Evolutionary conservation across 2,329 filamentous ascomycete genomes (phyloP).

Genomic region (Apiospora rasikravindrae): DNA sequence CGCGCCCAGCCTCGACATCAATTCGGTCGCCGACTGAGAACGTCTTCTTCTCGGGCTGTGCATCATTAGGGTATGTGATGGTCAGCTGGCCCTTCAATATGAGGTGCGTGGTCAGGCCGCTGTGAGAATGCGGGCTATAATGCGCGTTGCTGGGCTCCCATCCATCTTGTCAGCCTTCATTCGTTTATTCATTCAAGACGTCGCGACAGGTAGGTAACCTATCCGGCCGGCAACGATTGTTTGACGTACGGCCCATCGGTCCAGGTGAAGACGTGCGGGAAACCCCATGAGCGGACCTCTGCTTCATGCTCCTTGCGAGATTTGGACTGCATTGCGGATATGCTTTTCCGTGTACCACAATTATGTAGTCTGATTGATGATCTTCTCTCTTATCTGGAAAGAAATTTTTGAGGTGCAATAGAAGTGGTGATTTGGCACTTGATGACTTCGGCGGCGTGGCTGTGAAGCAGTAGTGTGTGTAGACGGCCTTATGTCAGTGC

Average conservation of each 20-base stretch:
- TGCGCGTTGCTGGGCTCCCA: conserved; percentile 61
- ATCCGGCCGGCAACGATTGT: background rate
- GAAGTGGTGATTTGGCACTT: background rate
- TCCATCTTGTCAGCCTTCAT: background rate
- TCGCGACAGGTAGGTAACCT: background rate
- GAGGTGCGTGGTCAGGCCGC: conserved; percentile 70
- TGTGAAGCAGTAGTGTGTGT: background rate
- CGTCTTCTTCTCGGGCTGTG: conserved; percentile 58
- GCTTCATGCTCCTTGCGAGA: conserved; percentile 51
- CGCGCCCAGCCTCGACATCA: conserved; percentile 67
- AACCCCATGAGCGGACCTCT: conserved; percentile 73
- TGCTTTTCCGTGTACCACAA: background rate
- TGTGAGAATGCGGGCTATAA: conserved; percentile 71
- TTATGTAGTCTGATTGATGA: background rate
- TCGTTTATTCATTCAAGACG: background rate
- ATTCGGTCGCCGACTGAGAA: conserved; percentile 66
- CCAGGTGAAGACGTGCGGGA: conserved; percentile 73
- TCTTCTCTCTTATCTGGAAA: background rate
- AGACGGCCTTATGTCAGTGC: background rate
- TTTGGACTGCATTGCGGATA: conserved; percentile 32
- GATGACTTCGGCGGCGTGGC: background rate
- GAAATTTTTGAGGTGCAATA: background rate
- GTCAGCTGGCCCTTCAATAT: conserved; percentile 69
- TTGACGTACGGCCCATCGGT: conserved; percentile 68
- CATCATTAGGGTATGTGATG: conserved; percentile 68